These are phyloP conservation scores for Nakataea oryzae DNA, from an alignment of 2,329 filamentous ascomycete genomes.

Conservation along the genomic window DNA sequence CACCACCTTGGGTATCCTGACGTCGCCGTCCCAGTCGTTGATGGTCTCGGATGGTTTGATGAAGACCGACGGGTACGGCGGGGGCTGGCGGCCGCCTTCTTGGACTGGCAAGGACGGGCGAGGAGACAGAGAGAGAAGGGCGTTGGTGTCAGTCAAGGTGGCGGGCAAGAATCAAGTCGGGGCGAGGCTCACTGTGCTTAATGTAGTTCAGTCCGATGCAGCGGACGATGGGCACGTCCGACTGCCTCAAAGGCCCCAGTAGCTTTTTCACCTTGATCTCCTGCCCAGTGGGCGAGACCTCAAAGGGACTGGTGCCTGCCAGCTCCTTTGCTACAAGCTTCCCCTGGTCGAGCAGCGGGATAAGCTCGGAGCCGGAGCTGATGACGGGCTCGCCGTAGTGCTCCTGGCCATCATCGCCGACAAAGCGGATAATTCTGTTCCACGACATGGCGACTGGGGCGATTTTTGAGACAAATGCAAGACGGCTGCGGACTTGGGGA, in stretches of 20 bases:
- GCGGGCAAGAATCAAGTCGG: fast-evolving
- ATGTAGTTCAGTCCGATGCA: slow-evolving; percentile 6
- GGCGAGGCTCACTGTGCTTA: slow-evolving; percentile 1
- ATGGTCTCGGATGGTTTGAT: slow-evolving; percentile 36
- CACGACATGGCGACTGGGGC: background rate
- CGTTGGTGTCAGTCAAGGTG: background rate
- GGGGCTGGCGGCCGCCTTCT: slow-evolving; percentile 39
- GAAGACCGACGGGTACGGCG: slow-evolving; percentile 37
- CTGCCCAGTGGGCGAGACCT: background rate
- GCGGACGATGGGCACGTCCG: slow-evolving; percentile 3
- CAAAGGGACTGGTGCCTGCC: background rate
- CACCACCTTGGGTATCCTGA: slow-evolving; percentile 33
- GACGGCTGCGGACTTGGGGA: background rate
- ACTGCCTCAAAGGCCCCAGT: background rate
- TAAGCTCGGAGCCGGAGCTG: background rate
- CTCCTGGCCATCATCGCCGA: slow-evolving; percentile 2
- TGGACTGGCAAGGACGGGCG: slow-evolving; percentile 29
- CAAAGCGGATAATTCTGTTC: slow-evolving; percentile 3
- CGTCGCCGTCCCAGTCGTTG: slow-evolving; percentile 21
- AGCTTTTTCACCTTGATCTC: background rate
- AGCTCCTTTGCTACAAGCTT: background rate
- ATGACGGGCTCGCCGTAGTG: slow-evolving; percentile 2
- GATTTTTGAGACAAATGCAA: background rate
- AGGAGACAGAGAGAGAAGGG: background rate
- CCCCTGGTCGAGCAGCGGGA: background rate